Evolutionary conservation across 768 basidiomycete genomes (phyloP).

Genomic region (Russula sp.): DNA sequence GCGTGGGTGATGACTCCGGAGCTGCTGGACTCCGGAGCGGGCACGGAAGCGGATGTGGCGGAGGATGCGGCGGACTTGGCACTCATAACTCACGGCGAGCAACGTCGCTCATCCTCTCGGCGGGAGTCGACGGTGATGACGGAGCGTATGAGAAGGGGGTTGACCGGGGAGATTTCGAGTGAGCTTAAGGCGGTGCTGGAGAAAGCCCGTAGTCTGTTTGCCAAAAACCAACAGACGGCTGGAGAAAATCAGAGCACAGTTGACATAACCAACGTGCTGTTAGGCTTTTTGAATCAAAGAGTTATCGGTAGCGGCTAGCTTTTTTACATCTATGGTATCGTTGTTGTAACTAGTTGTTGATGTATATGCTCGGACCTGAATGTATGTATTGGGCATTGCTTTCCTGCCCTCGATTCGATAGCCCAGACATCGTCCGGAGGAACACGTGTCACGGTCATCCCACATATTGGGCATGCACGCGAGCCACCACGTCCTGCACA

Average conservation of each 20-base stretch:
- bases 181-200: constrained; percentile 66
- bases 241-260: constrained; percentile 42
- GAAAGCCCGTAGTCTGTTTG: constrained; percentile 62
- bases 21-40: constrained; percentile 35
- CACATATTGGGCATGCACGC: too few species aligned
- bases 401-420: too few species aligned
- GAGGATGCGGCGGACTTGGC: constrained; percentile 37
- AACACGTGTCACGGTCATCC: too few species aligned
- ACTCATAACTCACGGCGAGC: constrained; percentile 37
- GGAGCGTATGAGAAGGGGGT: constrained; percentile 65
- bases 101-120: constrained; percentile 45
- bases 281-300: constrained; percentile 63
- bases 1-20: constrained; percentile 78
- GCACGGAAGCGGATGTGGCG: constrained; percentile 41
- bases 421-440: too few species aligned
- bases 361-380: background rate
- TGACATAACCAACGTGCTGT: constrained; percentile 60
- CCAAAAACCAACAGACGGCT: constrained; percentile 52
- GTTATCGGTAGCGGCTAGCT: constrained; percentile 37
- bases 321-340: background rate
- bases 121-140: constrained; percentile 50
- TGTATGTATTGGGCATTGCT: background rate
- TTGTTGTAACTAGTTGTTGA: background rate
- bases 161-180: constrained; percentile 76
- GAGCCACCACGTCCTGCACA: too few species aligned